phyloP scores from a whole-genome alignment of 2,329 filamentous ascomycete species.

The Nakataea oryzae region DNA sequence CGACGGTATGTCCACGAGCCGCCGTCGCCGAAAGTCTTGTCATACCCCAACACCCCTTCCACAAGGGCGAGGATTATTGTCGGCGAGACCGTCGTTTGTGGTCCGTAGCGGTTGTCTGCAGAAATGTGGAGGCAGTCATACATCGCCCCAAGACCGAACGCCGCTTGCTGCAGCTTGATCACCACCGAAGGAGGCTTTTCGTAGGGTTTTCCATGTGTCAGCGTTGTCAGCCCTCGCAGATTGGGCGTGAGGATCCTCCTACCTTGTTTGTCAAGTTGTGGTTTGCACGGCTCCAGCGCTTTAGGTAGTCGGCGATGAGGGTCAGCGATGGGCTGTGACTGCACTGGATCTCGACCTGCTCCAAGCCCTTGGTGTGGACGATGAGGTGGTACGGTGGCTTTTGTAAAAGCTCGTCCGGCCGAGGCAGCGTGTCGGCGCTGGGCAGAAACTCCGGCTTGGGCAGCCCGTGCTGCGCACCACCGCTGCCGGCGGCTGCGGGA shows the following conservation, averaged over 20 bases:
- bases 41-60: constrained; percentile 36
- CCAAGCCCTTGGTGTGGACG: constrained; percentile 19
- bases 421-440: constrained; percentile 25
- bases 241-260: constrained; percentile 4
- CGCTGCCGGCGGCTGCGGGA: neutral
- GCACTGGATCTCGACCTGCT: constrained; percentile 29
- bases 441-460: constrained; percentile 24
- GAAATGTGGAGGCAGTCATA: constrained; percentile 31
- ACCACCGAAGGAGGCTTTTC: constrained; percentile 29
- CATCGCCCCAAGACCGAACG: constrained; percentile 31
- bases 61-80: constrained; percentile 33
- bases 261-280: constrained; percentile 24
- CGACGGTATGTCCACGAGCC: constrained; percentile 9
- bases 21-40: constrained; percentile 12
- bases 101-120: constrained; percentile 19
- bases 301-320: constrained; percentile 33
- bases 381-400: constrained; percentile 37
- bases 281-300: constrained; percentile 34
- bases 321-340: constrained; percentile 36
- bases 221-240: neutral
- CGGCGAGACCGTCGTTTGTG: constrained; percentile 24
- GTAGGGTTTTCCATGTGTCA: neutral
- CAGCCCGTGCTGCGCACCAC: neutral
- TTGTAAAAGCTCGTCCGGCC: constrained; percentile 35
- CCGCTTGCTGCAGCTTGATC: constrained; percentile 29